Evolutionary conservation across 2,329 filamentous ascomycete species (phyloP), one percentile per base, ranked within the genome.

Genomic region (Phaeoacremonium minimum): DNA sequence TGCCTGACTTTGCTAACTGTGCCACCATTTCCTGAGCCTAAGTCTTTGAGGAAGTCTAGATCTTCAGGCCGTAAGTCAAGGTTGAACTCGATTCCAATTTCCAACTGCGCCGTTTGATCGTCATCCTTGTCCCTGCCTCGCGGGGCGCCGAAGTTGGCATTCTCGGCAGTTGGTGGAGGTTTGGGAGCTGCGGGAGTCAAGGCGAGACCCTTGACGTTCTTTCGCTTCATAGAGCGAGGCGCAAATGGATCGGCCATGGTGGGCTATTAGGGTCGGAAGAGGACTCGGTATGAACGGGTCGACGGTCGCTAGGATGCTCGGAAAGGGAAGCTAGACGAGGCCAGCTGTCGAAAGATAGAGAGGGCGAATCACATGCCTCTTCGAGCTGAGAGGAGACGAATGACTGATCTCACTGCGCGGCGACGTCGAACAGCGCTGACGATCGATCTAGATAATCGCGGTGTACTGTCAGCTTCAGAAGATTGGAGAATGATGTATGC

Each of bases 1-100:
- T 98, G 91, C 69, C 85, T 86, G 55, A 98, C 93, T 66, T 98
- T 98, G 71, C 90, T 97, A 53, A 98, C 93, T 15, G 93, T 97
- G 40, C 93, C 93, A 55, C 93, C 93, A 69, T 98, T 98, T 43
- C 93, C 93, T 34, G 88, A 87, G 32, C 93, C 93, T 20, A 98
- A 75, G 63, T 98, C 93, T 67, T 95, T 95, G 50, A 98, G 68
- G 22, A 95, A 83, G 50, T 96, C 83, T 35, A 98, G 67, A 60
- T 98, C 93, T 53, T 97, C 91, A 37, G 87, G 90, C 52, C 85
- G 81, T 52, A 97, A 70, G 57, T 98, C 89, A 33, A 97, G 70
- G 57, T 91, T 90, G 71, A 97, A 97, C 66, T 98, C 93, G 45
- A 97, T 87, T 15, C 93, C 93, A 55, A 98, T 97, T 66, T 98